Evolutionary conservation across 768 basidiomycete species (phyloP).

Genomic region (Mycena metata): DNA sequence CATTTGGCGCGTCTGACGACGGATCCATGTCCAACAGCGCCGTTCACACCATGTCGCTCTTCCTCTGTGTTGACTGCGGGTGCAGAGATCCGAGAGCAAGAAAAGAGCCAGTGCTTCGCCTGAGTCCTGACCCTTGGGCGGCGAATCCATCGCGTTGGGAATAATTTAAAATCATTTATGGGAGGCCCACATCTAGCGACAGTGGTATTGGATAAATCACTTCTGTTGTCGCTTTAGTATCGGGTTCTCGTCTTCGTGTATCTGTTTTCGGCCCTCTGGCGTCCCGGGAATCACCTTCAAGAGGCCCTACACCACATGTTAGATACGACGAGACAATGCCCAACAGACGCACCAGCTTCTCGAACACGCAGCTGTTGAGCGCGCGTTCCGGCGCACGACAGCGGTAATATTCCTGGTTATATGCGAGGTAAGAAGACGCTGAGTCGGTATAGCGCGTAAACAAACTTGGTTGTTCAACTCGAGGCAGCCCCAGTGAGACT

Average conservation of each 20-base stretch:
- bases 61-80: no score
- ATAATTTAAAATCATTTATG: slow-evolving; percentile 15
- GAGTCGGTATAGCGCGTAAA: slow-evolving; percentile 25
- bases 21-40: no score
- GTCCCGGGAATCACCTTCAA: slow-evolving; percentile 92
- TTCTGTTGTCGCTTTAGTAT: slow-evolving; percentile 90
- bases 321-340: background rate
- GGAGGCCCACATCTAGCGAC: slow-evolving; percentile 19
- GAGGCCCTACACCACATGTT: slow-evolving; percentile 73
- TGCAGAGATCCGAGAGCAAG: no score
- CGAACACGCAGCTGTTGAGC: slow-evolving; percentile 95
- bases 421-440: background rate
- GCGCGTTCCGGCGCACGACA: slow-evolving; percentile 92
- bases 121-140: no score
- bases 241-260: slow-evolving; percentile 91
- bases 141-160: background rate
- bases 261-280: slow-evolving; percentile 82
- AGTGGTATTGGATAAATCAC: slow-evolving; percentile 49
- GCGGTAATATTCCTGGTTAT: slow-evolving; percentile 81
- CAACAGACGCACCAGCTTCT: slow-evolving; percentile 83
- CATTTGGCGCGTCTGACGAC: no score
- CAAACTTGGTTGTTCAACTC: slow-evolving; percentile 94
- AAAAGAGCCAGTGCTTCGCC: no score
- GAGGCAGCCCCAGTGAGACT: slow-evolving; percentile 94
- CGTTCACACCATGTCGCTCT: no score